Evolutionary conservation across 1,139 yeast genomes (phyloP).

Genomic region (Taiozyma onychis): DNA sequence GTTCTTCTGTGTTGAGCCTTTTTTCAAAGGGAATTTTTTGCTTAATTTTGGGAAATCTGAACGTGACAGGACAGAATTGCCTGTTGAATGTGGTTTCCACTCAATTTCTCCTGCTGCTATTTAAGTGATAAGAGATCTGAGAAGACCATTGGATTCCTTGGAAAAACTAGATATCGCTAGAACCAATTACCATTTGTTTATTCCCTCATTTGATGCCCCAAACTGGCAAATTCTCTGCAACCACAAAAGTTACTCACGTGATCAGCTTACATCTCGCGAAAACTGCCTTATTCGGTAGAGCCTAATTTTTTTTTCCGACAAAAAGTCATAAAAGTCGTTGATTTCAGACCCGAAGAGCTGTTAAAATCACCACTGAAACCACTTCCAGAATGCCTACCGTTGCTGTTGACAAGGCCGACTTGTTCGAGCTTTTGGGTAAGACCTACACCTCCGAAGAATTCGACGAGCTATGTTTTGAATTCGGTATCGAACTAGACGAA

Average conservation of each 20-base stretch:
- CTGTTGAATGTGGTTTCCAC: background rate
- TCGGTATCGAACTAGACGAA: constrained; percentile 96
- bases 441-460: constrained; percentile 85
- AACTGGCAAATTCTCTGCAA: background rate
- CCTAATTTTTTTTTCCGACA: background rate
- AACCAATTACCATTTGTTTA: background rate
- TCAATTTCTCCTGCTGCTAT: too few species aligned
- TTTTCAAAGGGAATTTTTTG: background rate
- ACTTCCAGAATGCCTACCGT: constrained; percentile 80
- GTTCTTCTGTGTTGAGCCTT: background rate
- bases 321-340: background rate
- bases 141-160: too few species aligned
- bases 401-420: constrained; percentile 89
- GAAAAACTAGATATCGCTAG: too few species aligned
- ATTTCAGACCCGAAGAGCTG: background rate
- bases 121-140: background rate
- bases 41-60: background rate
- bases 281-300: background rate
- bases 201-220: too few species aligned
- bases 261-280: background rate
- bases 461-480: constrained; percentile 95
- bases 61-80: background rate
- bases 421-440: constrained; percentile 71
- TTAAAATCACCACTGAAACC: background rate
- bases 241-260: background rate